Evolutionary conservation across 2,329 filamentous ascomycete genomes (phyloP).

Genomic region (Aspergillus transmontanensis): DNA sequence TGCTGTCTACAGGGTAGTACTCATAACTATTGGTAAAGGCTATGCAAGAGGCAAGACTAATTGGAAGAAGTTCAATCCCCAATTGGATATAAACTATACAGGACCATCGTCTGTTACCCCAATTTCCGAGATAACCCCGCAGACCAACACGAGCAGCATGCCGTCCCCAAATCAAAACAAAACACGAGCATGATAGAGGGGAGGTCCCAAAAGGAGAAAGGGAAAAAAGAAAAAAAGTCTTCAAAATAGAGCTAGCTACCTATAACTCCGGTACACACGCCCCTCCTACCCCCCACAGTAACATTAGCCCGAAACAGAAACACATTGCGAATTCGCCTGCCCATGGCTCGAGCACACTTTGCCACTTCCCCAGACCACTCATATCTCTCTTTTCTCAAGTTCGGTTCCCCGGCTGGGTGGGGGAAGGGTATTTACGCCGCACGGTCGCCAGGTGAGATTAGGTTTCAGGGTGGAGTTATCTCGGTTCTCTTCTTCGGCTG

Average conservation of each 20-base stretch:
- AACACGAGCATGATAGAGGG: too few species aligned
- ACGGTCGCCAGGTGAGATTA: background rate
- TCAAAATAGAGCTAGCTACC: background rate
- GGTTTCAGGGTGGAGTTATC: background rate
- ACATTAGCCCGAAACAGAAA: constrained; percentile 1
- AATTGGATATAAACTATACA: too few species aligned
- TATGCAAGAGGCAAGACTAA: background rate
- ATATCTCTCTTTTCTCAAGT: background rate
- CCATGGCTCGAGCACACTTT: background rate
- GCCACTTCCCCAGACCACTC: constrained; percentile 5
- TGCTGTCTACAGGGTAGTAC: background rate
- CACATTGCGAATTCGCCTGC: background rate
- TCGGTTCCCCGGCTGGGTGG: background rate
- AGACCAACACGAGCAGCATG: too few species aligned
- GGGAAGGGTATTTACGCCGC: background rate
- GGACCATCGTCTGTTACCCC: too few species aligned
- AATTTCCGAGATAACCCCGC: too few species aligned
- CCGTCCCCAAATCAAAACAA: background rate
- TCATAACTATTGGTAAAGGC: background rate
- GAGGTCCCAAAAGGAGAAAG: background rate
- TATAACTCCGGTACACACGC: background rate
- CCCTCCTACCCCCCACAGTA: background rate
- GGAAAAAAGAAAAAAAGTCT: background rate
- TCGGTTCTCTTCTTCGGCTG: background rate
- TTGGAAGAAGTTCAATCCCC: too few species aligned